Evolutionary conservation across 1,284 basidiomycete species (phyloP), one percentile per base, ranked within the genome.

Genomic region (Hemileia vastatrix): DNA sequence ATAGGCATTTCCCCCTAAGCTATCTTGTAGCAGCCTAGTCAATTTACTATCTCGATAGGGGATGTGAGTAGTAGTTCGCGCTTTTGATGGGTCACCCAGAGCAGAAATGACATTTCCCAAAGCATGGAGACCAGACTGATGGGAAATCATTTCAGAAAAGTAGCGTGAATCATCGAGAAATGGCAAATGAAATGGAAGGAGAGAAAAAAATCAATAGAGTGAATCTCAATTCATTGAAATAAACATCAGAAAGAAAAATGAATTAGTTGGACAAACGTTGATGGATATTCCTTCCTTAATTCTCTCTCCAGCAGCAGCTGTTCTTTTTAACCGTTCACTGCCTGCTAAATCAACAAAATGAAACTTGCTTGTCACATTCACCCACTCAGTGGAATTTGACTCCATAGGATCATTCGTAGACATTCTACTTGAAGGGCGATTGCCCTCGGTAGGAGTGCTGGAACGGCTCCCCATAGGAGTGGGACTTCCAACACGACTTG

Each of bases 301-400:
- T 66, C 94, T 86, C 67, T 96, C 94, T 3, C 94, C 94, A 11
- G 86, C 86, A 2, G 90, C 90, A 3, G 90, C 88, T 13, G 92
- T 94, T 58, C 93, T 84, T 79, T 96, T 93, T 62, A 96, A 81
- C 70, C 95, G 81, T 79, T 99, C 94, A 33, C 90, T 94, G 55
- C 94, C 94, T 24, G 94, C 94, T 67, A 99, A 78, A 78, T 98
- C 94, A 54, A 98, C 95, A 74, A 97, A 96, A 78, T 98, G 94
- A 78, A 97, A 96, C 76, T 98, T 98, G 67, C 90, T 94, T 47
- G 87, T 85, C 55, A 94, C 83, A 0, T 90, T 90, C 9, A 87
- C 81, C 88, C 89, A 92, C 67, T 91, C 87, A 2, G 87, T 85
- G 6, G 78, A 70, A 15, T 86, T 85, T 19, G 85, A 84, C 32